Conservation (phyloP, 1,139 yeast species). For the Suzukiozyma palmioleophila region DNA sequence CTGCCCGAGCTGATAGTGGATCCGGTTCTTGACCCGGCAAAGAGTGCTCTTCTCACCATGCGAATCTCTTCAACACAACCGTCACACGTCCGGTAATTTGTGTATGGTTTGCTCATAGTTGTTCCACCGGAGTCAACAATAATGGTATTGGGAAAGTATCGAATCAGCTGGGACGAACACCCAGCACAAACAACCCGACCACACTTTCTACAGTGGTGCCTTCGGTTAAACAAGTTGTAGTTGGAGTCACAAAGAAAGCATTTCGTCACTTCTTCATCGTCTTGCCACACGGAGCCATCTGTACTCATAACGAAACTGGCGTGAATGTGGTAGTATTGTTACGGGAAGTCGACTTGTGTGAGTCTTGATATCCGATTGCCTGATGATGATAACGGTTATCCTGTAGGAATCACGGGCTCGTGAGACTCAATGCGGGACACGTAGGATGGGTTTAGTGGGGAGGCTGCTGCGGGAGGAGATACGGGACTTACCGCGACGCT, state of each 20-base stretch:
- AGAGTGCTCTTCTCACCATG: slow-evolving; percentile 49
- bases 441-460: too few relatives aligned
- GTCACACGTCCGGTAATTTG: slow-evolving; percentile 63
- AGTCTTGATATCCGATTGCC: too few relatives aligned
- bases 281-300: slow-evolving; percentile 66
- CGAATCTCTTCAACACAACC: slow-evolving; percentile 60
- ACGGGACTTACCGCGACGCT: too few relatives aligned
- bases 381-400: too few relatives aligned
- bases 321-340: too few relatives aligned
- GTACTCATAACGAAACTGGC: not conserved
- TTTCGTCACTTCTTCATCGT: slow-evolving; percentile 54
- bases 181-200: slow-evolving; percentile 70
- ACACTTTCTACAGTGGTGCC: slow-evolving; percentile 91
- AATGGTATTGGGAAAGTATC: slow-evolving; percentile 37
- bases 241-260: slow-evolving; percentile 59
- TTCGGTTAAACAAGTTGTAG: slow-evolving; percentile 67
- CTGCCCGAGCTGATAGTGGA: slow-evolving; percentile 3
- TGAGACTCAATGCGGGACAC: too few relatives aligned
- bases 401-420: too few relatives aligned
- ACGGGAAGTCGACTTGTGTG: too few relatives aligned
- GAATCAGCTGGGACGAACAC: slow-evolving; percentile 51
- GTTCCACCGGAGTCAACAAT: slow-evolving; percentile 29
- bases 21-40: slow-evolving; percentile 13
- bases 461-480: too few relatives aligned
- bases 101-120: slow-evolving; percentile 22